These are phyloP conservation scores for Gastrodia elata DNA, from an alignment of 106 monocot genomes.

Conservation along the genomic window DNA sequence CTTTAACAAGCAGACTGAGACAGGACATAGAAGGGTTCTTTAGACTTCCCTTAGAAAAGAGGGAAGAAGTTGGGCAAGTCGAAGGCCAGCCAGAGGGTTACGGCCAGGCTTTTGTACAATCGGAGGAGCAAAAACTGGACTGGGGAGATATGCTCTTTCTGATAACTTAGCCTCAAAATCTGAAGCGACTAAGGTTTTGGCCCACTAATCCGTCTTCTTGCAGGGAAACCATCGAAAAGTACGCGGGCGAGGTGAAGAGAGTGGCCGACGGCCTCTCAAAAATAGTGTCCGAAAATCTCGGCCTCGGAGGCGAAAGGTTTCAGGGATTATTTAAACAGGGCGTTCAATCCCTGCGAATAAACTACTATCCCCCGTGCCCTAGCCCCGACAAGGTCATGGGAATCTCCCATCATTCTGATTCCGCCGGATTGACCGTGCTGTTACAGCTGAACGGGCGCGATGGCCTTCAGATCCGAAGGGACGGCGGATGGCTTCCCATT, in stretches of 20 bases:
- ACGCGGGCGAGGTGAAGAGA: constrained; percentile 13
- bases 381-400: constrained; percentile 13
- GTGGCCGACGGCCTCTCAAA: constrained; percentile 7
- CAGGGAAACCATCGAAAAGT: constrained; percentile 16
- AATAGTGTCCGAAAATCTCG: constrained; percentile 21
- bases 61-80: constrained; percentile 9
- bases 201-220: constrained; percentile 35
- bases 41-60: constrained; percentile 25
- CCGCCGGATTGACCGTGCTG: constrained; percentile 17
- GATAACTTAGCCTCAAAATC: constrained; percentile 12
- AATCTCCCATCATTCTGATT: constrained; percentile 22
- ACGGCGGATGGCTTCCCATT: constrained; percentile 16
- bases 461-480: constrained; percentile 19
- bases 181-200: constrained; percentile 26
- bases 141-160: constrained; percentile 32
- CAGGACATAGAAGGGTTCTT: constrained; percentile 24
- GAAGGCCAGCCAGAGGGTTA: constrained; percentile 28
- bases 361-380: constrained; percentile 27
- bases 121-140: constrained; percentile 36
- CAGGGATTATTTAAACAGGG: constrained; percentile 4
- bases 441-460: constrained; percentile 13
- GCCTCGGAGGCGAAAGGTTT: neutral
- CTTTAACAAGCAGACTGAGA: constrained; percentile 16
- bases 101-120: constrained; percentile 34
- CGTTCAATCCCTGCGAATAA: constrained; percentile 5